Evolutionary conservation across 768 basidiomycete genomes (phyloP).

Genomic region (Suillus clintonianus): DNA sequence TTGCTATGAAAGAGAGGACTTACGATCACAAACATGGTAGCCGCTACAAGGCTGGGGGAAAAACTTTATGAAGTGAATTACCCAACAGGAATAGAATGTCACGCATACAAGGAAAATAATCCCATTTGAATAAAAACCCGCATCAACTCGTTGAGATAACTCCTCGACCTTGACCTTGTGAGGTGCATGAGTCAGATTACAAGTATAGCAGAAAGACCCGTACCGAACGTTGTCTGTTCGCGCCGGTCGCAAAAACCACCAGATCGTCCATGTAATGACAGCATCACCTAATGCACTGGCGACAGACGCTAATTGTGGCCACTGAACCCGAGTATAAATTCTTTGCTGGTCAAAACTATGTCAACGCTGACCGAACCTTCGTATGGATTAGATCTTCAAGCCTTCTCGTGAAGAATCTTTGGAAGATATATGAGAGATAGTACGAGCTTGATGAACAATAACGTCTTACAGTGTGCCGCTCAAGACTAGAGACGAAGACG

Average conservation of each 20-base stretch:
- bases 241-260: slow-evolving; percentile 14
- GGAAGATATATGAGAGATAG: background rate
- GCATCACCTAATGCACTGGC: slow-evolving; percentile 20
- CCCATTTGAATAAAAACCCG: slow-evolving; percentile 19
- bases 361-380: slow-evolving; percentile 8
- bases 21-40: slow-evolving; percentile 12
- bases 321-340: slow-evolving; percentile 6
- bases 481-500: background rate
- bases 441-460: background rate
- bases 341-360: background rate
- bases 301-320: slow-evolving; percentile 3
- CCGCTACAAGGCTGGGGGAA: slow-evolving; percentile 7
- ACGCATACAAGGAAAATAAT: slow-evolving; percentile 16
- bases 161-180: background rate
- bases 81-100: background rate
- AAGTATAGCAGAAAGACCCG: background rate
- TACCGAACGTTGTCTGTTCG: slow-evolving; percentile 15
- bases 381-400: slow-evolving; percentile 1
- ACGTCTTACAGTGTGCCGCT: background rate
- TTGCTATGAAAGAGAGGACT: background rate
- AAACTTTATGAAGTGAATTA: background rate
- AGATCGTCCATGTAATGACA: slow-evolving; percentile 16
- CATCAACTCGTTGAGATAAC: slow-evolving; percentile 16
- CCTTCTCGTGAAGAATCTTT: slow-evolving; percentile 11
- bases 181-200: background rate